Evolutionary conservation across 176 grass and related monocot genomes (phyloP).

Genomic region (Triticum dicoccoides): DNA sequence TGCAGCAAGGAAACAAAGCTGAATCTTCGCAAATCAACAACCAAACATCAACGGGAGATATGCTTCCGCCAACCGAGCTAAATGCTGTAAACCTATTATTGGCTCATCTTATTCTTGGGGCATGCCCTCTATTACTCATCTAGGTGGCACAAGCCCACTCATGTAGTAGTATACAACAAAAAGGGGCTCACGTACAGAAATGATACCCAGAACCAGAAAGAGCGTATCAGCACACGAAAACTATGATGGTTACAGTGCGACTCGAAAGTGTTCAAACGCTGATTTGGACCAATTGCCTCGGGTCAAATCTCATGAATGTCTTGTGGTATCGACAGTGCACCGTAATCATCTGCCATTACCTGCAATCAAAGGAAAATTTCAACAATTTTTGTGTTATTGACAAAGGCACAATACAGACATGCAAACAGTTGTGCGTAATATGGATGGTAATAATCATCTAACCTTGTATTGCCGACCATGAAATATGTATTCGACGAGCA

Average conservation of each 20-base stretch:
- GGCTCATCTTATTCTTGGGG: constrained; percentile 7
- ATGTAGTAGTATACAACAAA: constrained; percentile 35
- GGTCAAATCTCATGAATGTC: constrained; percentile 50
- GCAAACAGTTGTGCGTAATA: not conserved
- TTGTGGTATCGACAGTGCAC: constrained; percentile 64
- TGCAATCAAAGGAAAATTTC: constrained; percentile 36
- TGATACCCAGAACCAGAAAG: not conserved
- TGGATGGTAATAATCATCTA: constrained; percentile 2
- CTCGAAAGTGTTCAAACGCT: constrained; percentile 20
- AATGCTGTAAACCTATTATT: constrained; percentile 15
- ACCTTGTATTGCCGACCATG: constrained; percentile 76
- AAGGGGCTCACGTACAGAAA: not conserved
- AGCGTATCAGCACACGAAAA: not conserved
- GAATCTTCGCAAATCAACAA: not conserved
- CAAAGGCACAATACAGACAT: not conserved
- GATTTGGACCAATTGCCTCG: constrained; percentile 14
- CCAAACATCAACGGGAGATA: not conserved
- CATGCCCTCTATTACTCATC: not conserved
- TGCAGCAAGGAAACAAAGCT: not conserved
- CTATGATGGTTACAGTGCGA: constrained; percentile 18
- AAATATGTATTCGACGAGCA: constrained; percentile 80
- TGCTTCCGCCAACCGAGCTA: not conserved
- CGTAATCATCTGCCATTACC: constrained; percentile 75
- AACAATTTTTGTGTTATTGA: not conserved
- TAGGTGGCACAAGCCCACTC: constrained; percentile 25